Conservation (phyloP, 495 filamentous ascomycete genomes). For the Chaetomidium leptoderma region DNA sequence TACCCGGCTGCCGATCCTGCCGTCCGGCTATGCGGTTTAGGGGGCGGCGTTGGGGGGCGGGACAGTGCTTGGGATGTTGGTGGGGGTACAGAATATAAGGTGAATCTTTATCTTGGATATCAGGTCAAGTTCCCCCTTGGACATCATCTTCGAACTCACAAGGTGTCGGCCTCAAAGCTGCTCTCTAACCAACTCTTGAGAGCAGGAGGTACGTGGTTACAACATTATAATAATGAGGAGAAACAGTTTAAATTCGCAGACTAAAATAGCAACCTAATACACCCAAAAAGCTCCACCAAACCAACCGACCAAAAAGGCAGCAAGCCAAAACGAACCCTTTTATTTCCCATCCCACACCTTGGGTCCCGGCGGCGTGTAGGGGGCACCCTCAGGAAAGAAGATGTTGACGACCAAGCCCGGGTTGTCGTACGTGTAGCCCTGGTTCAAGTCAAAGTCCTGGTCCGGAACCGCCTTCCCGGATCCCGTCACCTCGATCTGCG, state of each 20-base stretch:
- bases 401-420: slow-evolving; percentile 39
- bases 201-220: too few relatives aligned
- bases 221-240: too few relatives aligned
- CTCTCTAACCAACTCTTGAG: too few relatives aligned
- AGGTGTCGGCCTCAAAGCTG: too few relatives aligned
- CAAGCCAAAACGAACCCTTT: too few relatives aligned
- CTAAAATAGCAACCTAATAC: not conserved
- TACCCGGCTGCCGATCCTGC: not conserved
- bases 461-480: slow-evolving; percentile 28
- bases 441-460: slow-evolving; percentile 30
- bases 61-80: too few relatives aligned
- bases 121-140: too few relatives aligned
- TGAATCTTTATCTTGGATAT: too few relatives aligned
- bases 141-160: too few relatives aligned
- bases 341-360: not conserved
- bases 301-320: not conserved
- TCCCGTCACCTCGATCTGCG: slow-evolving; percentile 40
- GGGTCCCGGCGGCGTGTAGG: slow-evolving; percentile 19
- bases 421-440: slow-evolving; percentile 31
- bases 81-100: too few relatives aligned
- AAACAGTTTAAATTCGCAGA: too few relatives aligned
- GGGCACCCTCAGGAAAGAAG: too few relatives aligned
- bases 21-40: not conserved
- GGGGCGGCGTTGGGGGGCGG: not conserved
- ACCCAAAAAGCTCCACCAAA: not conserved